Conservation (phyloP, 2,329 filamentous ascomycete genomes). For the Xylaria arbuscula region DNA sequence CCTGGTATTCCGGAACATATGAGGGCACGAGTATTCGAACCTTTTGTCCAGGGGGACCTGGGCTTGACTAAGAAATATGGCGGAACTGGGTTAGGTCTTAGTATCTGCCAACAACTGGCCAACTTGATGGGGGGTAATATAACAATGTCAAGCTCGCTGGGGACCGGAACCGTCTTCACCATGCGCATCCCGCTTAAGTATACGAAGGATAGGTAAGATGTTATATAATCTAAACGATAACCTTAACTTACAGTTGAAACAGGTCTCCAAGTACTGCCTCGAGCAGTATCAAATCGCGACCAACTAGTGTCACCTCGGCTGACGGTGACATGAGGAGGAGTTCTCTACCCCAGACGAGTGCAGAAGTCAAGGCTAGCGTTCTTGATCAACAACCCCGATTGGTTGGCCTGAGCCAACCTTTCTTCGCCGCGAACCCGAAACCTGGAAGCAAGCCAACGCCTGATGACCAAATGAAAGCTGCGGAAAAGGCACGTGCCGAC, state of each 20-base stretch:
- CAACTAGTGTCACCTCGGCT: constrained; percentile 58
- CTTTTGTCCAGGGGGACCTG: constrained; percentile 92
- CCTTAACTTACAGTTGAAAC: constrained; percentile 18
- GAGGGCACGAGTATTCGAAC: constrained; percentile 88
- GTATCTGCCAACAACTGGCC: constrained; percentile 89
- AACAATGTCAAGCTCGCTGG: constrained; percentile 74
- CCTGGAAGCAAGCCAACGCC: constrained; percentile 53
- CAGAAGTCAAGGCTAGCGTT: constrained; percentile 56
- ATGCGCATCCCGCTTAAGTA: constrained; percentile 85
- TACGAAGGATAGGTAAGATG: constrained; percentile 71
- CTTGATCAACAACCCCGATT: constrained; percentile 79
- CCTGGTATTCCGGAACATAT: constrained; percentile 84
- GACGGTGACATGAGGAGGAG: constrained; percentile 54
- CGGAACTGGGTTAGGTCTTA: constrained; percentile 87
- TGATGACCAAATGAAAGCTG: constrained; percentile 71
- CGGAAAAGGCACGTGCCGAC: constrained; percentile 71
- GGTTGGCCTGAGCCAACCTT: constrained; percentile 84
- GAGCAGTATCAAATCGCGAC: constrained; percentile 63
- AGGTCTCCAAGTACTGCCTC: constrained; percentile 66
- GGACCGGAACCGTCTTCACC: constrained; percentile 81
- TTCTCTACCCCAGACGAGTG: constrained; percentile 46
- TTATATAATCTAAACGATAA: not conserved
- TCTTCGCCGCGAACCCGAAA: constrained; percentile 68
- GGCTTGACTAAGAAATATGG: constrained; percentile 90
- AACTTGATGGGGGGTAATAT: constrained; percentile 85